Base-by-base conservation (phyloP, 768 basidiomycete genomes). In the Roridomyces roridus region DNA sequence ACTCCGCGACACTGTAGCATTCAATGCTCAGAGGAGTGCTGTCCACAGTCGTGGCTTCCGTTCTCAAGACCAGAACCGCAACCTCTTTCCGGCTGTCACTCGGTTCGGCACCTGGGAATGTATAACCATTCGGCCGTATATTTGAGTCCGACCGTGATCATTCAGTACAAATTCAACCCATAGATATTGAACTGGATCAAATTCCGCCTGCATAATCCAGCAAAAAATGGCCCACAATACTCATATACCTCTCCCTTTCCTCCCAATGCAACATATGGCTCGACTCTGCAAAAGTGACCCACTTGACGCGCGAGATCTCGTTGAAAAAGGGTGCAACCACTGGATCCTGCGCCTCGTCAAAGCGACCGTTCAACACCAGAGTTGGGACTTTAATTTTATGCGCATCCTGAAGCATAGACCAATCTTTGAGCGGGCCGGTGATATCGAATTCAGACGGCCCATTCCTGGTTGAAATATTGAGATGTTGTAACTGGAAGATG, bases 271-370 rank as follows among this genome's bases (percentile, higher is more conserved):
- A 59, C 31, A 73, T 64, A 51, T 78, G 77, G 6, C 71, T 68
- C 11, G 73, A 77, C 26, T 74, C 40, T 14, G 67, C 67, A 57
- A 77, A 78, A 21, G 70, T 73, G 8, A 73, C 36, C 76, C 76
- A 77, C 46, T 67, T 70, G 34, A 68, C 72, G 31, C 67, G 71
- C 41, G 68, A 65, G 31, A 78, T 70, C 20, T 50, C 23, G 31
- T 57, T 37, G 35, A 76, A 77, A 59, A 57, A 77, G 6, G 74
- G 77, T 10, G 62, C 68, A 11, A 77, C 65, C 15, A 54, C 57
- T 1, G 51, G 51, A 55, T 78, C 75, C 7, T 71, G 69, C 17
- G 71, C 74, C 50, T 72, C 65, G 36, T 77, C 77, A 23, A 71
- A 73, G 6, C 67, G 68, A 11, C 77, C 75, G 23, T 77, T 78